Base-by-base conservation (phyloP, 176 grass and related monocot genomes). In the Triticum monococcum region DNA sequence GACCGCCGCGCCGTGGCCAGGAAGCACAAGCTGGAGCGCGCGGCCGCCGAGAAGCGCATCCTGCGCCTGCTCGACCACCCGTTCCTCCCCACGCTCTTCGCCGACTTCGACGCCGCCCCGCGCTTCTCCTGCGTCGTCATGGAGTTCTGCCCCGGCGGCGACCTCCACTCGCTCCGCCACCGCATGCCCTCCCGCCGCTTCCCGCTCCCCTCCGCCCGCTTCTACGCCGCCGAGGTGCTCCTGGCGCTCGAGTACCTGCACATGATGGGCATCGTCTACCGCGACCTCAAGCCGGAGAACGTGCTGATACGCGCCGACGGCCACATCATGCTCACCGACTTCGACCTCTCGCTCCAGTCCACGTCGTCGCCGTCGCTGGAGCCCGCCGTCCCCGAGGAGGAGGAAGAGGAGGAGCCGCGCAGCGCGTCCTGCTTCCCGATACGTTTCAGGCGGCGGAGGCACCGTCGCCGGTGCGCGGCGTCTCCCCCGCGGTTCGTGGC, bases 301-400 rank as follows among this genome's bases (percentile, higher is more conserved):
- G 95, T 99, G 69, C 90, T 99, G 2, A 90, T 99, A 28, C 85
- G 97, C 23, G 88, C 83, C 1, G 93, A 99, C 57, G 97, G 97
- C 18, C 94, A 99, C 90, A 90, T 99, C 90, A 96, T 96, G 97
- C 97, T 99, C 67, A 96, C 97, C 22, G 97, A 99, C 79, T 99
- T 99, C 87, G 97, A 99, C 89, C 87, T 99, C 1, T 90, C 94
- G 6, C 84, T 98, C 28, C 43, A 94, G 84, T 96, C 90, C 88
- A 92, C 90, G 1, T 79, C 92, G 4, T 92, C 91, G 52, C 96
- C 96, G 11, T 79, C 89, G 5, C 84, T 98, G 1, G 80, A 89
- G 22, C 31, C 33, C 2, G n/a, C 82, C 0, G 38, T 6, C 1
- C 2, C 68, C 13, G 24, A n/a, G 2, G 45, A 36, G 1, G 56